Evolutionary conservation across 192 early-diverging fungal genomes (phyloP), one percentile per base, ranked within the genome.

Genomic region (Backusella liffmaniae): DNA sequence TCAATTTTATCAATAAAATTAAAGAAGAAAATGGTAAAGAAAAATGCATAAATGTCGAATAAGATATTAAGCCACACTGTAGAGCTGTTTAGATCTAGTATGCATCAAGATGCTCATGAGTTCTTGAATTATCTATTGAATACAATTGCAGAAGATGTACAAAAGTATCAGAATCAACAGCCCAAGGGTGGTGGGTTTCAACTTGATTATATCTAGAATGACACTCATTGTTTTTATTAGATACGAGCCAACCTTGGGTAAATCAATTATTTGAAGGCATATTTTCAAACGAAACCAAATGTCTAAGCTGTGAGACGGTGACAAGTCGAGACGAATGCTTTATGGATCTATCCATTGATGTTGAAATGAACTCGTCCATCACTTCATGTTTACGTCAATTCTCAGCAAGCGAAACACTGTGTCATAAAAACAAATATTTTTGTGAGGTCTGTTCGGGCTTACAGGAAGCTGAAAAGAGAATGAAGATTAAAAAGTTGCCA

Each of bases 31-130:
- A 98, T 84, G 94, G 94, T 95, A 88, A 76, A 71, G 3, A 32
- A 35, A 35, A 10, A 16, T 15, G 10, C 15, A n/a, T 35, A 35
- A 67, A 5, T 12, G 26, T 32, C 32, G 32, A 32, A 23, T 21
- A 66, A 32, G 26, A 67, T 0, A 32, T 32, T 21, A 21, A 32
- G 18, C 15, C 2, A 13, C 6, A 30, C 15, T 66, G 12, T 67
- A 95, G 96, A 97, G 78, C 81, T 97, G 12, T 99, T 98, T 77
- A 88, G 94, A 53, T 91, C 92, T 76, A 96, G 93, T 26, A 92
- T 91, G 86, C 98, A 99, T 77, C 98, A 99, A 78, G 98, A 99
- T 80, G 97, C 96, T 0, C 98, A 99, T 81, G 98, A 99, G 83
- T 96, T 98, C 79, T 86, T 99, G 42, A 98, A 98, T 85, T 98